Evolutionary conservation across 345 rosid genomes (phyloP).

Genomic region (Pelargonium nanum): DNA sequence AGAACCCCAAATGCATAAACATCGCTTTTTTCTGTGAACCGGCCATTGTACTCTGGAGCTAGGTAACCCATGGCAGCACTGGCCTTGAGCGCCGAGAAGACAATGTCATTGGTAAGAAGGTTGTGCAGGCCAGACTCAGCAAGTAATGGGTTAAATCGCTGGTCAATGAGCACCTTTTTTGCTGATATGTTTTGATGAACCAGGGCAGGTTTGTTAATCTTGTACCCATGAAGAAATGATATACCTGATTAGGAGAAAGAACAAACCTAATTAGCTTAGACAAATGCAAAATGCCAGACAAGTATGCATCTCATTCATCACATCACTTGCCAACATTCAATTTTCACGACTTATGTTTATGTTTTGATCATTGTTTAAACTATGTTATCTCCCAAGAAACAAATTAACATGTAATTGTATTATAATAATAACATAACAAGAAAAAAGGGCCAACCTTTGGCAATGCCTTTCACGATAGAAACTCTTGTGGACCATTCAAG

Average conservation of each 20-base stretch:
- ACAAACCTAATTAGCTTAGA: neutral
- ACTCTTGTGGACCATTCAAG: constrained; percentile 84
- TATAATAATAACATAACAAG: neutral
- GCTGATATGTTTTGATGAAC: constrained; percentile 84
- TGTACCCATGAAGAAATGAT: constrained; percentile 51
- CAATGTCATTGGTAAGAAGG: constrained; percentile 77
- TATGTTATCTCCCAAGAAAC: too few relatives aligned
- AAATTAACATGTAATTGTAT: too few relatives aligned
- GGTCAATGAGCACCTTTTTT: constrained; percentile 67
- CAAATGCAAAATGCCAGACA: too few relatives aligned
- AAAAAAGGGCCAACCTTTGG: constrained; percentile 47
- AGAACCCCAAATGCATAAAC: constrained; percentile 81
- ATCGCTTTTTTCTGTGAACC: constrained; percentile 83
- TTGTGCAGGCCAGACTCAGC: constrained; percentile 80
- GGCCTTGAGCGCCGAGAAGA: constrained; percentile 82
- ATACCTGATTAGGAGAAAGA: constrained; percentile 42
- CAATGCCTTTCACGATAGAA: constrained; percentile 67
- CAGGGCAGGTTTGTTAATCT: constrained; percentile 50
- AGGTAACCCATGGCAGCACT: constrained; percentile 99
- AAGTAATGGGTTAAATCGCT: constrained; percentile 55
- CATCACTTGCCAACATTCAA: too few relatives aligned
- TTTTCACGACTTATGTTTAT: too few relatives aligned
- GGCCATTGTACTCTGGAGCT: constrained; percentile 92
- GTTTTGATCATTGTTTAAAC: too few relatives aligned
- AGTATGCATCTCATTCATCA: too few relatives aligned